Base-by-base conservation (phyloP, 345 rosid species). In the Corchorus olitorius region DNA sequence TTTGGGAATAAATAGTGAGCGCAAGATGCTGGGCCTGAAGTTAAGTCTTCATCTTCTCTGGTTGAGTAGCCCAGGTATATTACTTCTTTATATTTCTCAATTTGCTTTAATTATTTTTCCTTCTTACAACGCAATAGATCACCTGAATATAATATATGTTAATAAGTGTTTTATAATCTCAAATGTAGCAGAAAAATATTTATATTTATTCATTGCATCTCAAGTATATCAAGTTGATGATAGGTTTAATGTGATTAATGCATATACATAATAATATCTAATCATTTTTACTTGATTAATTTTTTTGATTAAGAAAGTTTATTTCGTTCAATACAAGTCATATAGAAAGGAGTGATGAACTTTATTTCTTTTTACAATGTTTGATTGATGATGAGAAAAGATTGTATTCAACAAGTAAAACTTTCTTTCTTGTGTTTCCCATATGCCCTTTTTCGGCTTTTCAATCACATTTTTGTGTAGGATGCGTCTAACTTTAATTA, bases 291-390 rank as follows among this genome's bases (percentile, higher is more conserved):
- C 58, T 13, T 22, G 27, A 27, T 27, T 27, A 27, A 27, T 27
- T 27, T 27, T 27, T 27, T 27, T 27, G 27, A 27, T 27, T 27
- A 27, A 27, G 27, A 27, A 27, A 27, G 27, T 27, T 33, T n/a
- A n/a, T 69, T 50, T 34, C 73, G 60, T 70, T 70, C 34, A 52
- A 52, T 16, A 52, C 61, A 70, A 50, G 73, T 70, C 46, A 70
- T 70, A 50, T 1, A 11, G 9, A 70, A 52, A 70, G 73, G 35
- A 70, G 59, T 62, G 60, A 52, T 34, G 10, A 17, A 9, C 52
- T 11, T 27, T 3, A 39, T 39, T 39, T 39, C 1, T 56, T n/a
- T 54, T 54, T 54, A 49, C 10, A 8, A 53, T 53, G 52, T 50
- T 2, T 50, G 55, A 50, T 39, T 39, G 43, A 39, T 34, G 74